phyloP scores from a whole-genome alignment of 768 basidiomycete species.

The Serendipita sp. region DNA sequence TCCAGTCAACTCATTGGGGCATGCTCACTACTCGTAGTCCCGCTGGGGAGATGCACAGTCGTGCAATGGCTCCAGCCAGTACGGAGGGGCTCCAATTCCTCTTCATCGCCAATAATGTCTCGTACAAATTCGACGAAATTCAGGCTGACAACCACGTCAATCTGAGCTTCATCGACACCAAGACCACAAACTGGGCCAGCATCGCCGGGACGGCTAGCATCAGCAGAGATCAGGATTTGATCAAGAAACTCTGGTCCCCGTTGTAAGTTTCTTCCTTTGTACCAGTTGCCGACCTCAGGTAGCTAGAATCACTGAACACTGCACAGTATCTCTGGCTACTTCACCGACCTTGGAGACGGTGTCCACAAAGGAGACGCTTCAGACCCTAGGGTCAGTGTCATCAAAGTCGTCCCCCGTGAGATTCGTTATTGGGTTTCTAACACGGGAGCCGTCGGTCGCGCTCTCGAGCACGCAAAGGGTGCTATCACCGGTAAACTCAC shows the following conservation, averaged over 20 bases:
- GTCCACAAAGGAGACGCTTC: slow-evolving; percentile 63
- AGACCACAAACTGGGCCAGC: slow-evolving; percentile 65
- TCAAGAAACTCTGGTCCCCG: slow-evolving; percentile 47
- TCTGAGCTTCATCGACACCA: slow-evolving; percentile 56
- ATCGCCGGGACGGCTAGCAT: slow-evolving; percentile 59
- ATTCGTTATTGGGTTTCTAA: slow-evolving; percentile 70
- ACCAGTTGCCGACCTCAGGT: no score
- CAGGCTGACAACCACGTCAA: slow-evolving; percentile 64
- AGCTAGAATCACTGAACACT: neutral
- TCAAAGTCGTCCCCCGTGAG: slow-evolving; percentile 53
- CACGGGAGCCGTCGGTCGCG: slow-evolving; percentile 39
- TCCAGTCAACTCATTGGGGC: slow-evolving; percentile 46
- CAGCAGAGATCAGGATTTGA: slow-evolving; percentile 41
- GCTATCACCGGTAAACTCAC: slow-evolving; percentile 47
- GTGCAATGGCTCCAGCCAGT: slow-evolving; percentile 63
- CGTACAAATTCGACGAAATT: slow-evolving; percentile 41
- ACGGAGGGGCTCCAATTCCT: slow-evolving; percentile 24
- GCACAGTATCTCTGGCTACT: slow-evolving; percentile 27
- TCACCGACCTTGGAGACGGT: slow-evolving; percentile 17
- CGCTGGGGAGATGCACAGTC: slow-evolving; percentile 56
- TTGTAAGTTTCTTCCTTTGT: slow-evolving; percentile 23
- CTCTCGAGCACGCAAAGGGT: slow-evolving; percentile 42
- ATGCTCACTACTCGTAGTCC: slow-evolving; percentile 65
- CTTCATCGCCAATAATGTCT: slow-evolving; percentile 60
- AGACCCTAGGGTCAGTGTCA: slow-evolving; percentile 67